phyloP scores from a whole-genome alignment of 139 green algal genomes.

The Zygnema cylindricum region DNA sequence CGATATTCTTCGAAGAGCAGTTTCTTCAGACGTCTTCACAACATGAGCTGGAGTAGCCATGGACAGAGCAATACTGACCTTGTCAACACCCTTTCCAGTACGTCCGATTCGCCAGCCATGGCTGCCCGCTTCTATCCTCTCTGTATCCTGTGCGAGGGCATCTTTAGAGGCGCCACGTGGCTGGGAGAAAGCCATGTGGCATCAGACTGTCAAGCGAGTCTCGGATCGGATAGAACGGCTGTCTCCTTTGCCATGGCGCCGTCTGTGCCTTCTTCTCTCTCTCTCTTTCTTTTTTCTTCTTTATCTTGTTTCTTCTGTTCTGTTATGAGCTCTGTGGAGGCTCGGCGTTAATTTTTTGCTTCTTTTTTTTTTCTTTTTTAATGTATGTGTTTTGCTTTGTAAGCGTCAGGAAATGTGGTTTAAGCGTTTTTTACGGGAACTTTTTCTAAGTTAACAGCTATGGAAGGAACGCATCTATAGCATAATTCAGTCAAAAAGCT shows the following conservation, averaged over 20 bases:
- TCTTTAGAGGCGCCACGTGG: neutral
- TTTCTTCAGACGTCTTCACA: slow-evolving; percentile 2
- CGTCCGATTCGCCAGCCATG: neutral
- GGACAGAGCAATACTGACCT: slow-evolving; percentile 40
- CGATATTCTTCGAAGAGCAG: too few species aligned
- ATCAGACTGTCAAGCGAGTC: neutral
- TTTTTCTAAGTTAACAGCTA: too few species aligned
- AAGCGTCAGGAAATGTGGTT: too few species aligned
- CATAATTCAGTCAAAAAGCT: too few species aligned
- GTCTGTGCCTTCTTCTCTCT: neutral
- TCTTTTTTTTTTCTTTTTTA: too few species aligned
- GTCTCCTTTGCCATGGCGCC: neutral
- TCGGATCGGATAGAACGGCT: neutral
- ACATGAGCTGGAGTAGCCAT: slow-evolving; percentile 60
- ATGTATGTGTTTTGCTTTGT: too few species aligned
- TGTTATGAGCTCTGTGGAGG: too few species aligned
- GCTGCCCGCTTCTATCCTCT: neutral
- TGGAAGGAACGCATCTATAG: too few species aligned
- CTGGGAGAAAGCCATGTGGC: too few species aligned
- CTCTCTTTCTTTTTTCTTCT: neutral
- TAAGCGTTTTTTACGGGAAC: too few species aligned
- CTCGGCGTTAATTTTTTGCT: too few species aligned
- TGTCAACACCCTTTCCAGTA: slow-evolving; percentile 24
- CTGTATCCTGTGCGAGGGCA: neutral
- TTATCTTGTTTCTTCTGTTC: neutral